Evolutionary conservation across 2,329 filamentous ascomycete genomes (phyloP).

Genomic region (Paecilomyces variotii): DNA sequence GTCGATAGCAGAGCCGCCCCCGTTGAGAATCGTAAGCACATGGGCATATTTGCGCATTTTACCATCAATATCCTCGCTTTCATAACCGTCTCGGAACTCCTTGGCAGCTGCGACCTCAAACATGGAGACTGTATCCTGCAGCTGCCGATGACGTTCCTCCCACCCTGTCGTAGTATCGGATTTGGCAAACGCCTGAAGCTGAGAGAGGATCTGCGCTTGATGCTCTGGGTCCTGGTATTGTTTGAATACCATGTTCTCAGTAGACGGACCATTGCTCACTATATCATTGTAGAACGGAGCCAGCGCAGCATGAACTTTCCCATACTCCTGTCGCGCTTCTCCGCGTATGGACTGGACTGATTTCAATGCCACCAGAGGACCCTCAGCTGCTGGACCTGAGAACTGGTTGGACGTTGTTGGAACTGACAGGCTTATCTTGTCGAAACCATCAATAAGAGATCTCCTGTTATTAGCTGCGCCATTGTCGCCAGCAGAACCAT

Average conservation of each 20-base stretch:
- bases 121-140: conserved; percentile 65
- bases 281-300: conserved; percentile 86
- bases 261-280: conserved; percentile 57
- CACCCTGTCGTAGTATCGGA: conserved; percentile 76
- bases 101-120: conserved; percentile 86
- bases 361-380: conserved; percentile 61
- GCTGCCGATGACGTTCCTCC: conserved; percentile 59
- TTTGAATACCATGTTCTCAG: conserved; percentile 76
- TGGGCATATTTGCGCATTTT: conserved; percentile 84
- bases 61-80: conserved; percentile 78
- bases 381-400: conserved; percentile 48
- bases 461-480: conserved; percentile 15
- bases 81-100: conserved; percentile 90
- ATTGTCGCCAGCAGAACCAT: background rate
- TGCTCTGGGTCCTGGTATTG: conserved; percentile 81
- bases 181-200: conserved; percentile 67
- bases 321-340: conserved; percentile 80
- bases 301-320: conserved; percentile 79
- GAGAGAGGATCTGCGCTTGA: conserved; percentile 81
- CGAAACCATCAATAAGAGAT: conserved; percentile 63
- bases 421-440: conserved; percentile 57
- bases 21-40: conserved; percentile 74
- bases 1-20: conserved; percentile 68
- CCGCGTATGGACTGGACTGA: conserved; percentile 71
- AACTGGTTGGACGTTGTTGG: conserved; percentile 21